These are phyloP conservation scores for Pseudomassariella vexata DNA, from an alignment of 2,329 filamentous ascomycete genomes.

Conservation along the genomic window DNA sequence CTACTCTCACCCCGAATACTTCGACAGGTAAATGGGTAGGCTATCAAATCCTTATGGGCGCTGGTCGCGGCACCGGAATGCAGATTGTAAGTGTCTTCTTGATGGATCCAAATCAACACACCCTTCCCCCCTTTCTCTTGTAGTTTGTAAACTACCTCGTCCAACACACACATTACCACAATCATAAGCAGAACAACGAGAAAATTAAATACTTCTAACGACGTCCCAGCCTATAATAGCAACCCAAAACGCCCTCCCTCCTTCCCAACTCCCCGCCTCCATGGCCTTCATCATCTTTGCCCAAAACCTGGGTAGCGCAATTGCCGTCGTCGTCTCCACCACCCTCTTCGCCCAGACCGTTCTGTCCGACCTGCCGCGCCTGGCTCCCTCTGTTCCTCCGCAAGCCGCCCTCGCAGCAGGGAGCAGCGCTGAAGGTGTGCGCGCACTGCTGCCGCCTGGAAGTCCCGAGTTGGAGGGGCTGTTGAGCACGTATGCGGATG, in stretches of 20 bases:
- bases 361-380: slow-evolving; percentile 10
- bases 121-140: no score
- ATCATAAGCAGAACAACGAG: no score
- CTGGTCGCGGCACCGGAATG: slow-evolving; percentile 16
- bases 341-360: slow-evolving; percentile 22
- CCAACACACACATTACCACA: no score
- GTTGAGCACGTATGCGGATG: slow-evolving; percentile 15
- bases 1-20: slow-evolving; percentile 18
- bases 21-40: slow-evolving; percentile 20
- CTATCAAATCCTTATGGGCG: slow-evolving; percentile 21
- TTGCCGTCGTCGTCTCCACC: slow-evolving; percentile 21
- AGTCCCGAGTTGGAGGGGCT: slow-evolving; percentile 19
- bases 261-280: slow-evolving; percentile 18
- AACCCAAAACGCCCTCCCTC: slow-evolving; percentile 20
- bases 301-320: slow-evolving; percentile 19
- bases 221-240: slow-evolving; percentile 17
- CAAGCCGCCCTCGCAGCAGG: slow-evolving; percentile 18
- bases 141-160: no score
- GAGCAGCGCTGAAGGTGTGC: slow-evolving; percentile 20
- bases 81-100: slow-evolving; percentile 17
- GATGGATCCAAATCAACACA: no score
- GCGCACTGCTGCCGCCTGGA: slow-evolving; percentile 17
- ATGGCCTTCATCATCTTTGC: slow-evolving; percentile 22
- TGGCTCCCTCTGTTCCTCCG: slow-evolving; percentile 19
- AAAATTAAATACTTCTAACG: not conserved